Evolutionary conservation across 1,284 basidiomycete genomes (phyloP).

Genomic region (Microbotryum saponariae): DNA sequence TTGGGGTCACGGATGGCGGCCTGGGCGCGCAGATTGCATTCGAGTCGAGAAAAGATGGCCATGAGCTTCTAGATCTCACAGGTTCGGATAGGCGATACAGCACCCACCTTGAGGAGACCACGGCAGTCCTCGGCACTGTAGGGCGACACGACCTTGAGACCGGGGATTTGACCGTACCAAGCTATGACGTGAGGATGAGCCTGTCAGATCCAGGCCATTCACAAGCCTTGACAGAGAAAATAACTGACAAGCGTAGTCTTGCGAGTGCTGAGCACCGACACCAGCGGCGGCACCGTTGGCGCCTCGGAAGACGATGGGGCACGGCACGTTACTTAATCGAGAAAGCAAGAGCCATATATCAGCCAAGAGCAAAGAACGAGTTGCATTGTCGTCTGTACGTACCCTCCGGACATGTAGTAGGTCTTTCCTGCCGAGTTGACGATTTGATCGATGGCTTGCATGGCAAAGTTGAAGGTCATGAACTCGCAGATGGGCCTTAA

Average conservation of each 20-base stretch:
- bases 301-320: conserved; percentile 98
- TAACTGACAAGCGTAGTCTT: conserved; percentile 45
- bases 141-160: conserved; percentile 94
- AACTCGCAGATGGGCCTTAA: conserved; percentile 98
- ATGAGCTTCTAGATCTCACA: neutral
- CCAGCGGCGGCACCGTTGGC: conserved; percentile 97
- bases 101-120: conserved; percentile 83
- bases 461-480: conserved; percentile 93
- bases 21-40: conserved; percentile 43
- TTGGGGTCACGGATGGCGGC: conserved; percentile 96
- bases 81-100: too few relatives aligned
- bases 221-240: neutral
- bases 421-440: conserved; percentile 99
- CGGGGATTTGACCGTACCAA: conserved; percentile 95
- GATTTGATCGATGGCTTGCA: conserved; percentile 99
- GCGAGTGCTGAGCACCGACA: conserved; percentile 67
- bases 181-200: conserved; percentile 52
- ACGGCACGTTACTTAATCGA: conserved; percentile 49
- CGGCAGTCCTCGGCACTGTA: conserved; percentile 98
- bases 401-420: conserved; percentile 99
- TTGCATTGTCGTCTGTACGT: conserved; percentile 48
- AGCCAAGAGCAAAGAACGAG: neutral
- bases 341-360: neutral
- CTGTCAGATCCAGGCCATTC: neutral
- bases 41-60: neutral